Percentiles rank a stretch among this genome's conserved stretches.
Conservation (phyloP, 768 basidiomycete genomes). For the Agrocybe pediades region DNA sequence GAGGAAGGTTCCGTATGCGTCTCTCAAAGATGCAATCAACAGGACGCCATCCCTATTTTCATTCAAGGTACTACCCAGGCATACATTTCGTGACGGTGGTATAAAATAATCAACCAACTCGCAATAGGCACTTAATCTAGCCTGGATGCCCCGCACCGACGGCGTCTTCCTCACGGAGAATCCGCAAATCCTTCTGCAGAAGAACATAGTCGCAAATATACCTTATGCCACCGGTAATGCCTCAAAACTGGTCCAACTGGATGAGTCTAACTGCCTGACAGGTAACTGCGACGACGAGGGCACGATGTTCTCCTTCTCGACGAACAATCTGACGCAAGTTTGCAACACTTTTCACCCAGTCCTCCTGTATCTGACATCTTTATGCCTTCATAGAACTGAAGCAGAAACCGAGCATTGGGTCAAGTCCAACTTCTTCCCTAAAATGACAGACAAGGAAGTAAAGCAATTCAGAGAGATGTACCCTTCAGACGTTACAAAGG, state of each 20-base stretch:
- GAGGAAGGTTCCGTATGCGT: conserved; percentile 36
- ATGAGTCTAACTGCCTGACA: conserved; percentile 6
- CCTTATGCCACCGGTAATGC: conserved; percentile 46
- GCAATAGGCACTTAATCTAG: conserved; percentile 43
- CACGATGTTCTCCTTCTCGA: conserved; percentile 29
- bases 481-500: conserved; percentile 39
- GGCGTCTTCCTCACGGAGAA: conserved; percentile 48
- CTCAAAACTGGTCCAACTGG: background rate
- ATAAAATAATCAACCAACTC: too few relatives aligned
- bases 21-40: conserved; percentile 44
- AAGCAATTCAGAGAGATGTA: conserved; percentile 34
- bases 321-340: conserved; percentile 16
- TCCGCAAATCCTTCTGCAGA: conserved; percentile 41
- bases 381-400: conserved; percentile 24
- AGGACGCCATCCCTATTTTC: conserved; percentile 30
- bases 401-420: conserved; percentile 22
- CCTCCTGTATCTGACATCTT: conserved; percentile 1
- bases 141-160: conserved; percentile 54
- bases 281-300: conserved; percentile 67
- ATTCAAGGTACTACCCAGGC: too few relatives aligned
- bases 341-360: background rate
- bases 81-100: too few relatives aligned
- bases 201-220: conserved; percentile 48
- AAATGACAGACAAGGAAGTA: conserved; percentile 27
- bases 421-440: conserved; percentile 32